A percentile compares a stretch with the other conserved stretches of the same genome.
phyloP scores from a whole-genome alignment of 2,329 filamentous ascomycete genomes.

The Coleophoma crateriformis region DNA sequence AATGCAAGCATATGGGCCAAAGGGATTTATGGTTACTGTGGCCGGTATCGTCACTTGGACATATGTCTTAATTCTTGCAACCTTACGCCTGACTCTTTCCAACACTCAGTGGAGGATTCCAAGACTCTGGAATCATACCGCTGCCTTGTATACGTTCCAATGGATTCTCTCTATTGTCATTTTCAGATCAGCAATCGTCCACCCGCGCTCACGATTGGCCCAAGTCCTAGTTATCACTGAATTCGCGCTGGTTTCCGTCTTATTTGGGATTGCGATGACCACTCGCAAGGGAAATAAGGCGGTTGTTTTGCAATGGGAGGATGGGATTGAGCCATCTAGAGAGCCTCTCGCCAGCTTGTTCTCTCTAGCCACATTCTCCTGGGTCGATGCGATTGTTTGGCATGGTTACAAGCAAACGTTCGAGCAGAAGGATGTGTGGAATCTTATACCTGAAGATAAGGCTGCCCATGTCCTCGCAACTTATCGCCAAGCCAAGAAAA shows the following conservation, averaged over 20 bases:
- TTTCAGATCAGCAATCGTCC: conserved; percentile 81
- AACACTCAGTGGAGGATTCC: conserved; percentile 62
- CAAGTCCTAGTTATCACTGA: conserved; percentile 64
- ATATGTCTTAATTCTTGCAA: conserved; percentile 72
- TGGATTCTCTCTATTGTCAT: conserved; percentile 74
- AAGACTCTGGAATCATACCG: conserved; percentile 88
- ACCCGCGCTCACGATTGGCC: conserved; percentile 59
- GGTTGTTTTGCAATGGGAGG: conserved; percentile 83
- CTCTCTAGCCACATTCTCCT: conserved; percentile 81
- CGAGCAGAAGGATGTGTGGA: conserved; percentile 87
- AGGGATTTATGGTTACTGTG: conserved; percentile 54
- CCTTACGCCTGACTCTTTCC: conserved; percentile 64
- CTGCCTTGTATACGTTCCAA: conserved; percentile 72
- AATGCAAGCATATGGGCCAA: conserved; percentile 51
- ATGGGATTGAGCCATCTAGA: conserved; percentile 76
- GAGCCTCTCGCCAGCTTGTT: conserved; percentile 86
- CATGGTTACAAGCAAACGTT: conserved; percentile 81
- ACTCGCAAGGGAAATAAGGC: conserved; percentile 90
- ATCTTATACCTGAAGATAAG: conserved; percentile 82
- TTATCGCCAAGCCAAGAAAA: conserved; percentile 83
- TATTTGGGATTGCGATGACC: conserved; percentile 71
- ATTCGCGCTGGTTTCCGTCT: conserved; percentile 68
- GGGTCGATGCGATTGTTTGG: conserved; percentile 87
- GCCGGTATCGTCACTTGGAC: conserved; percentile 70
- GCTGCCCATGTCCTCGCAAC: conserved; percentile 72